Base-by-base conservation (phyloP, 371 early-diverging fungal genomes). In the Chytridium lagenaria region DNA sequence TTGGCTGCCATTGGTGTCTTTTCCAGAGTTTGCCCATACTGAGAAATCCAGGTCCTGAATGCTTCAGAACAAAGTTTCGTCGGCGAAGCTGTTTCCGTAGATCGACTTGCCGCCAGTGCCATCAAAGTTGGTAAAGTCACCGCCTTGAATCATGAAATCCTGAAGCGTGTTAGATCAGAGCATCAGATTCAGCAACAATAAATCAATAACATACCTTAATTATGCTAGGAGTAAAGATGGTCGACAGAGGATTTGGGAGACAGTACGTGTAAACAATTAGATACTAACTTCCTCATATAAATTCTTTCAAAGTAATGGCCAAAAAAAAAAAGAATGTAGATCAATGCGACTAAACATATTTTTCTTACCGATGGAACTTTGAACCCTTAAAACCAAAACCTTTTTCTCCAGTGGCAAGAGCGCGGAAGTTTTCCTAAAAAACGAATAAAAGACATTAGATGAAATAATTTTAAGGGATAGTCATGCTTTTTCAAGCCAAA, bases 1-100 rank as follows among this genome's bases (percentile, higher is more conserved):
- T 86, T 99, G 99, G 72, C 95, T 94, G 72, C 98, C 98, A 86
- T 99, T 99, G 81, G 98, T 90, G 77, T 91, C 81, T 64, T 74
- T 74, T 19, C 90, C 82, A 30, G 77, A 68, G 55, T 81, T 81
- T 57, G 81, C 81, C 81, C n/a, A n/a, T n/a, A n/a, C n/a, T n/a
- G n/a, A 81, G 50, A 38, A 69, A 84, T 97, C 99, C 15, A 70
- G 81, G 69, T n/a, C 67, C 76, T 34, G 59, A 78, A 80, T 90
- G 89, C 68, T 83, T 85, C 67, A 82, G 81, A 76, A 34, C 23
- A 75, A 91, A 91, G 80, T 87, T 88, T 92, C 92, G 79, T 91
- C 92, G 26, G 44, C 61, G 78, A 92, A 91, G 57, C 80, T 83
- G 31, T 49, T 69, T 28, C 89, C 89, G 72, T 90, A 90, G n/a